Base-by-base conservation (phyloP, 768 basidiomycete genomes). In the Mycena filopes region DNA sequence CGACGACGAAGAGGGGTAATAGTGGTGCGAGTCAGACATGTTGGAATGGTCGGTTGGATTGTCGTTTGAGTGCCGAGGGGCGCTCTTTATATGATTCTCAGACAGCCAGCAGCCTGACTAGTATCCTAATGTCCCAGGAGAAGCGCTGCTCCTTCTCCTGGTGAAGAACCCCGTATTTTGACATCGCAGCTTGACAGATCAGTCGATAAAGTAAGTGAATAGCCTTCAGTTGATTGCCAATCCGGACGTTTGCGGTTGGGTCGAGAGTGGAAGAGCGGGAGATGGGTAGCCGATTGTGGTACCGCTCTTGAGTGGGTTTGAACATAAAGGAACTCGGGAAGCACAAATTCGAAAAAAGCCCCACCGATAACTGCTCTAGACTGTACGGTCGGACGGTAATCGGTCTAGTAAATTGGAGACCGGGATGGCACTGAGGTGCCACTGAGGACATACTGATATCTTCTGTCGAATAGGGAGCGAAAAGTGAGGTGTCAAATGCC, bases 391-490 rank as follows among this genome's bases (percentile, higher is more conserved):
- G 42, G 11, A 20, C 21, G 25, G 15, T 25, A 29, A 10, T 25
- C 2, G 20, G 55, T 33, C 21, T 29, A 29, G 12, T 6, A 10
- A 20, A 54, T 20, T 20, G 8, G 18, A 10, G 33, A n/a, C 9
- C 20, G n/a, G 25, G 8, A 33, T 18, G 25, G 21, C 48, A 13
- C 20, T 29, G 49, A 36, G 21, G 45, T n/a, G 40, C 28, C 29
- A 45, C 20, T 25, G 33, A 33, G 33, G 51, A 55, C 60, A n/a
- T 46, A 41, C 26, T 18, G 51, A 61, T 61, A 61, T 54, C 33
- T 61, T 62, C 51, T 62, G 60, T 62, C 60, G 53, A 42, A 62
- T 62, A 62, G 31, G 60, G 26, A 36, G 60, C 46, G 60, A 55
- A 36, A 45, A 41, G 12, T 31, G 47, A 33, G 9, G 9, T 62